phyloP scores from a whole-genome alignment of 2,329 filamentous ascomycete genomes.

The Botryotinia calthae region DNA sequence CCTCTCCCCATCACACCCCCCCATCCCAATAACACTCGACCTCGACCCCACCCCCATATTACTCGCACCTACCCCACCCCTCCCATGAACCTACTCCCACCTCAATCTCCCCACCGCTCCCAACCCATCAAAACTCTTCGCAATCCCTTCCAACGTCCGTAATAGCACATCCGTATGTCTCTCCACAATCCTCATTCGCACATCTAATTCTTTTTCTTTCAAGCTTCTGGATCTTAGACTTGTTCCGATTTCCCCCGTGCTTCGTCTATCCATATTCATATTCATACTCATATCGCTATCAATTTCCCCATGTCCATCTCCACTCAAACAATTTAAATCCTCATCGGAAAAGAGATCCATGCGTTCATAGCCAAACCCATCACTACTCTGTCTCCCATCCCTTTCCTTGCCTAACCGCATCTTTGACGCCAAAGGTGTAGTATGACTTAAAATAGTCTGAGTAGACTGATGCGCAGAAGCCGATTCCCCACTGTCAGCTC shows the following conservation, averaged over 20 bases:
- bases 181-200: slow-evolving; percentile 30
- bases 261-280: background rate
- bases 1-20: too few species aligned
- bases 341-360: background rate
- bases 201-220: slow-evolving; percentile 31
- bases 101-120: background rate
- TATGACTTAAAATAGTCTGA: background rate
- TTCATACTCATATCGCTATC: background rate
- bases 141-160: slow-evolving; percentile 28
- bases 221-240: slow-evolving; percentile 21
- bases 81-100: background rate
- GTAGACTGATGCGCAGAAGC: background rate
- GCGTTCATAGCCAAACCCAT: background rate
- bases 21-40: background rate
- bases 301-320: background rate
- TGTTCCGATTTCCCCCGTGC: too few species aligned
- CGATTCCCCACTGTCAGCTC: background rate
- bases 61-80: background rate
- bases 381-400: background rate
- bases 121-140: slow-evolving; percentile 13
- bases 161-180: slow-evolving; percentile 32
- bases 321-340: background rate
- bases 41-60: background rate
- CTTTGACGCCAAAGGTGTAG: background rate
- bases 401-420: background rate